These are phyloP conservation scores for Rhizopogon rudus DNA, from an alignment of 768 basidiomycete genomes.

Conservation along the genomic window DNA sequence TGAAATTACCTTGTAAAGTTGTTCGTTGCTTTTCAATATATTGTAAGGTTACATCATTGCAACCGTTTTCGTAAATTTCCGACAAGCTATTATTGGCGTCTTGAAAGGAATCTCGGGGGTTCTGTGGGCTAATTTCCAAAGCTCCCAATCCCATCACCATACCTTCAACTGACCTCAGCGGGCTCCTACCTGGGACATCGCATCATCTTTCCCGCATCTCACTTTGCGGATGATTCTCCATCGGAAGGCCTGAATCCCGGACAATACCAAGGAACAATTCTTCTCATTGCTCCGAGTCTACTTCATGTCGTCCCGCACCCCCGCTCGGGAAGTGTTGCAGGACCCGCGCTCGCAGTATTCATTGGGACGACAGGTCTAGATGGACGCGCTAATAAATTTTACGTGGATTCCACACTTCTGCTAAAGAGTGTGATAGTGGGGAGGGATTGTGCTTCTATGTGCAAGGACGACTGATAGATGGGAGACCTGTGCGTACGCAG, in stretches of 20 bases:
- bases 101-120: too few species aligned
- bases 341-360: constrained; percentile 26
- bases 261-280: constrained; percentile 41
- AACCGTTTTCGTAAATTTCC: too few species aligned
- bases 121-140: too few species aligned
- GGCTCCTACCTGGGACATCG: constrained; percentile 58
- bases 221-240: constrained; percentile 26
- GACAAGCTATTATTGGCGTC: too few species aligned
- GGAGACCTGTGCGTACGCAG: too few species aligned
- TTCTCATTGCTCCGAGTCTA: constrained; percentile 56
- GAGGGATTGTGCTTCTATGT: too few species aligned
- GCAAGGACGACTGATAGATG: too few species aligned
- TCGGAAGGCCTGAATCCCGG: constrained; percentile 50
- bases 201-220: constrained; percentile 39
- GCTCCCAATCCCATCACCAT: too few species aligned
- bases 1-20: too few species aligned
- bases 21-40: too few species aligned
- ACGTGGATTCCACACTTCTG: constrained; percentile 30
- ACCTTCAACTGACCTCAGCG: too few species aligned
- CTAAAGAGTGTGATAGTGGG: constrained; percentile 18
- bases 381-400: constrained; percentile 35
- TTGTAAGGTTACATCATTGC: too few species aligned
- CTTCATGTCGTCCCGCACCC: constrained; percentile 37
- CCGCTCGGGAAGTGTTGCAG: constrained; percentile 2
- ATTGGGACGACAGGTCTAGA: constrained; percentile 44